Conservation (phyloP, 2,329 filamentous ascomycete species). For the Aspergillus spinulosporus region DNA sequence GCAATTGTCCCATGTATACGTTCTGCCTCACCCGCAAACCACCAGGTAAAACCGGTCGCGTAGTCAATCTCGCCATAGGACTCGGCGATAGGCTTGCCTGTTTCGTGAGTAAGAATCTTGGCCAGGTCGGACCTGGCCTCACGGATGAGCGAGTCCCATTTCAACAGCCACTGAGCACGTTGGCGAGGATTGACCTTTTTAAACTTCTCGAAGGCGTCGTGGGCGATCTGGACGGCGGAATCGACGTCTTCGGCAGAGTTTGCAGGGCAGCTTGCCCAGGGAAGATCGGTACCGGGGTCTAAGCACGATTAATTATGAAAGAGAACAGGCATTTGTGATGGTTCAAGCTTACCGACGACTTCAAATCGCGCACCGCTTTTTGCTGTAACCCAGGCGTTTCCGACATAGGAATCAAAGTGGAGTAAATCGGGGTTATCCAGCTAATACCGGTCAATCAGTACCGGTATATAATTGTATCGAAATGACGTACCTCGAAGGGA, state of each 20-base stretch:
- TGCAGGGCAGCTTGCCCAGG: constrained; percentile 55
- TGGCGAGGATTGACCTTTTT: constrained; percentile 60
- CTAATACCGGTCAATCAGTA: constrained; percentile 29
- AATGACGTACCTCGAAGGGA: constrained; percentile 38
- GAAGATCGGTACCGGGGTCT: constrained; percentile 54
- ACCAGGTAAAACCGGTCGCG: constrained; percentile 55
- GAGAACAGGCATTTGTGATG: background rate
- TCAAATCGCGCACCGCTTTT: constrained; percentile 53
- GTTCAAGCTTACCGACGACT: constrained; percentile 42
- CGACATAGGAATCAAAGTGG: constrained; percentile 53
- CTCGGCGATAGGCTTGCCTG: constrained; percentile 59
- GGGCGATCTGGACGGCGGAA: constrained; percentile 58
- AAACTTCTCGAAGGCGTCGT: constrained; percentile 62
- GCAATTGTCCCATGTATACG: constrained; percentile 64
- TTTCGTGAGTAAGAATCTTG: constrained; percentile 63
- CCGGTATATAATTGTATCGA: background rate
- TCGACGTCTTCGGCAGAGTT: constrained; percentile 61
- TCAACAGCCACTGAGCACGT: constrained; percentile 62
- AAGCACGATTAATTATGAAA: constrained; percentile 2
- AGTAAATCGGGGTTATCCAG: constrained; percentile 52
- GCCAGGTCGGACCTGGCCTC: constrained; percentile 64
- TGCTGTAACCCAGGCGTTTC: constrained; percentile 51
- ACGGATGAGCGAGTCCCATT: constrained; percentile 65
- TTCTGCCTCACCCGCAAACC: constrained; percentile 63
- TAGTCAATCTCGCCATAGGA: constrained; percentile 59